These are phyloP conservation scores for Coprinopsis strossmayeri DNA, from an alignment of 768 basidiomycete genomes.

Conservation along the genomic window DNA sequence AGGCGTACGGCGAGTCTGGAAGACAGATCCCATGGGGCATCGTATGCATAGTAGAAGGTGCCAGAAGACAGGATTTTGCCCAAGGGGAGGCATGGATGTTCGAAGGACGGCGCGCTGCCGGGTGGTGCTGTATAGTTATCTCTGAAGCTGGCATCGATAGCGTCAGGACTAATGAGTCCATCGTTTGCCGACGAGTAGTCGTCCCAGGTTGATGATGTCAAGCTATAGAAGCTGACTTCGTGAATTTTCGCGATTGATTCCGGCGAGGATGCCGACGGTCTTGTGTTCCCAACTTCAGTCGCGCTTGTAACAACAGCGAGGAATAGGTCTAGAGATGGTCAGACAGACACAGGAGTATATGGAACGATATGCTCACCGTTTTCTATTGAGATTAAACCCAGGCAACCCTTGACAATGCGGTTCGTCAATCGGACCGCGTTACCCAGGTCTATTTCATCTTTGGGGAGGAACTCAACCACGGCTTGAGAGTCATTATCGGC, in stretches of 20 bases:
- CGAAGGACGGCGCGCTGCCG: constrained; percentile 49
- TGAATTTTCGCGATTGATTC: constrained; percentile 80
- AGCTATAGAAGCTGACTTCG: constrained; percentile 83
- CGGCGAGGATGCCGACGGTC: constrained; percentile 48
- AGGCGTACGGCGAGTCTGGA: constrained; percentile 72
- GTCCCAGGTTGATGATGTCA: constrained; percentile 84
- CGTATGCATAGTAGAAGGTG: constrained; percentile 87
- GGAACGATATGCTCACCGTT: constrained; percentile 40
- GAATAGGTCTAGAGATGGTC: constrained; percentile 61
- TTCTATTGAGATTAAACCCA: constrained; percentile 73
- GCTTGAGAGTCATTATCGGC: constrained; percentile 54
- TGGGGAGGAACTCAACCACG: constrained; percentile 80
- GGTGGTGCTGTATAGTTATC: constrained; percentile 36
- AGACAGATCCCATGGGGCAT: constrained; percentile 85
- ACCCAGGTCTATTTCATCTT: constrained; percentile 62
- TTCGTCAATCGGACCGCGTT: constrained; percentile 62
- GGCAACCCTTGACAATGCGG: constrained; percentile 72
- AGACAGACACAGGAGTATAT: not conserved
- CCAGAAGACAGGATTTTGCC: constrained; percentile 89
- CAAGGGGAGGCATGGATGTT: constrained; percentile 87
- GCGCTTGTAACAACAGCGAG: constrained; percentile 75
- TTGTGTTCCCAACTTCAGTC: constrained; percentile 67
- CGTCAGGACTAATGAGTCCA: constrained; percentile 50
- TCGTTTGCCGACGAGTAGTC: constrained; percentile 52
- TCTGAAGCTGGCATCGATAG: constrained; percentile 39